Evolutionary conservation across 805 yeast species (phyloP).

Genomic region (Peterozyma xylosa): DNA sequence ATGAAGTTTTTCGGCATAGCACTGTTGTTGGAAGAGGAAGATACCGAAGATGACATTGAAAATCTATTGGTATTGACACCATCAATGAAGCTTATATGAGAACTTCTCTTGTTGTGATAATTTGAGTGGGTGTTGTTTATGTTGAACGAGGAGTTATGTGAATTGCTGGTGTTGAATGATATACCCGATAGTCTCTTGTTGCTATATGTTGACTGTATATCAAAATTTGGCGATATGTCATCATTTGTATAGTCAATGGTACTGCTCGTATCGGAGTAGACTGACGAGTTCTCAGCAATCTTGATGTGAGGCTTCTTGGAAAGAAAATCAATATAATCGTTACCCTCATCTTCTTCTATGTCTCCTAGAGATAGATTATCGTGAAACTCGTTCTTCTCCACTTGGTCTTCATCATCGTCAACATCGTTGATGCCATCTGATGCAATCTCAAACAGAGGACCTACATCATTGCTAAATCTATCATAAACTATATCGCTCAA

Average conservation of each 20-base stretch:
- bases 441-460: background rate
- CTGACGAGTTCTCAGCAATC: conserved; percentile 5
- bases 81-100: background rate
- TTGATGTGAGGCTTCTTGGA: conserved; percentile 3
- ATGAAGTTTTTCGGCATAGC: background rate
- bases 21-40: background rate
- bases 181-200: conserved; percentile 1
- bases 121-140: background rate
- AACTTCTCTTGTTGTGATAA: background rate
- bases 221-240: background rate
- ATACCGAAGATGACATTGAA: background rate
- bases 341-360: background rate
- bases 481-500: conserved; percentile 5
- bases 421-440: background rate
- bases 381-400: background rate
- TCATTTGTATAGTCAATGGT: background rate
- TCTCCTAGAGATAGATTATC: background rate
- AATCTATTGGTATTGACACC: conserved; percentile 7
- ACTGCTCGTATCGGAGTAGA: background rate
- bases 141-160: background rate
- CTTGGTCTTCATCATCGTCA: conserved; percentile 2
- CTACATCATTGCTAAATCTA: background rate
- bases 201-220: conserved; percentile 1
- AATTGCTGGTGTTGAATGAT: too few relatives aligned
- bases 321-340: background rate